Base-by-base conservation (phyloP, 2,329 filamentous ascomycete genomes). In the Myotisia sp. region DNA sequence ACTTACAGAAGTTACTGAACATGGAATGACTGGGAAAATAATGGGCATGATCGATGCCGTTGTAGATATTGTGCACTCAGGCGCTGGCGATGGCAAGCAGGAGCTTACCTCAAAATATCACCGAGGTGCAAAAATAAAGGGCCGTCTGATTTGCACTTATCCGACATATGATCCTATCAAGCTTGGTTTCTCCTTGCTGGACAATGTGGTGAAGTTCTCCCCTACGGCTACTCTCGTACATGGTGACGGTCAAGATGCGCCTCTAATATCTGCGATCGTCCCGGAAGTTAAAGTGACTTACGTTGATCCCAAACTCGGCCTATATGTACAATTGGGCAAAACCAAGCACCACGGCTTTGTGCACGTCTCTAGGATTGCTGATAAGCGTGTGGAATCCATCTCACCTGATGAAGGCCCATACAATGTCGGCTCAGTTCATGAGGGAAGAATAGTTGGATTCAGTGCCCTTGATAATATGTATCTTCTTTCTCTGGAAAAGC, bases 1-100 rank as follows among this genome's bases (percentile, higher is more conserved):
- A 31, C 62, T 98, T 23, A 79, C 81, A 2, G 79, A 90, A 29
- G 73, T 80, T 9, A 74, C 76, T 7, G 58, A 69, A 8, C 74
- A 71, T 43, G 90, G 90, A n/a, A 60, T 98, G 39, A 65, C 71
- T 31, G 90, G 90, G 47, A 94, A 94, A 56, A 73, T 95, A 28
- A 80, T 98, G 69, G 92, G 90, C 10, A 74, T 86, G 52, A 62
- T 98, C 16, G 83, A 94, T 58, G 81, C 83, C 7, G 94, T 85
- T 1, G 85, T 87, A 12, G 90, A 98, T 55, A 55, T 87, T 22
- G 72, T 94, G 27, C 90, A 98, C 56, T 92, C 85, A 9, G 85
- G 85, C 22, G 71, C 73, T 33, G 80, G 76, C 3, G 71, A 75
- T 26, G 70, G 72, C 37, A 74, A 74, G 17, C 67, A 73, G 29